These are phyloP conservation scores for Talaromyces trachyspermus DNA, from an alignment of 495 filamentous ascomycete genomes.

Conservation along the genomic window DNA sequence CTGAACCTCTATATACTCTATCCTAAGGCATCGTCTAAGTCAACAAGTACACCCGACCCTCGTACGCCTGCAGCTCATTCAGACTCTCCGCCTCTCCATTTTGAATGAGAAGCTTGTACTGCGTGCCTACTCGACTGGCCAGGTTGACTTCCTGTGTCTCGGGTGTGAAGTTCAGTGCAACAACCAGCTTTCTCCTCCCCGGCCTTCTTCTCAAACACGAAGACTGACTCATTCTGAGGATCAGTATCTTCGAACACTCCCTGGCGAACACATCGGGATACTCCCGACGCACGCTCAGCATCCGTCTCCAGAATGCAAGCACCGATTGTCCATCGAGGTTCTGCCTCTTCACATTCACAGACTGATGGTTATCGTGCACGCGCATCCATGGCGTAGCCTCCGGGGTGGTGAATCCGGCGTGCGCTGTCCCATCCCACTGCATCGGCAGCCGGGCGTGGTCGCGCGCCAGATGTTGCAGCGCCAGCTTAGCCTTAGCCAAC, in stretches of 20 bases:
- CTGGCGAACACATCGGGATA: slow-evolving; percentile 38
- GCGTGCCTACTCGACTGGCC: slow-evolving; percentile 8
- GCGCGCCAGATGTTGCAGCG: slow-evolving; percentile 43
- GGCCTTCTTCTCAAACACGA: slow-evolving; percentile 21
- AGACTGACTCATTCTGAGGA: slow-evolving; percentile 22
- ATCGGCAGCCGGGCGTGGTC: slow-evolving; percentile 57
- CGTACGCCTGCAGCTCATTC: slow-evolving; percentile 14
- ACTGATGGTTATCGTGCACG: slow-evolving; percentile 44
- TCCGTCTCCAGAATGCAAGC: slow-evolving; percentile 38
- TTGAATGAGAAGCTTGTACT: slow-evolving; percentile 9
- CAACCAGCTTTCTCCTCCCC: slow-evolving; percentile 12
- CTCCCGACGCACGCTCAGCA: slow-evolving; percentile 33
- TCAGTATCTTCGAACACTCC: slow-evolving; percentile 37
- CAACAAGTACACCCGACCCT: slow-evolving; percentile 16
- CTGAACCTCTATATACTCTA: background rate
- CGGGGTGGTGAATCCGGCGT: slow-evolving; percentile 46
- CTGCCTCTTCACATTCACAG: slow-evolving; percentile 46
- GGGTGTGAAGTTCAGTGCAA: slow-evolving; percentile 18
- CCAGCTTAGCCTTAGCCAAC: slow-evolving; percentile 27
- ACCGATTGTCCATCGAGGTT: slow-evolving; percentile 26
- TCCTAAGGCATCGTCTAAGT: background rate
- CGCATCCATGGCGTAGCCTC: slow-evolving; percentile 50
- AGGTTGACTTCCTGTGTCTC: slow-evolving; percentile 18
- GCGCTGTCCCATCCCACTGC: slow-evolving; percentile 47
- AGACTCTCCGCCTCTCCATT: slow-evolving; percentile 13